Evolutionary conservation across 2,329 filamentous ascomycete species (phyloP).

Genomic region (Cordyceps pruinosa): DNA sequence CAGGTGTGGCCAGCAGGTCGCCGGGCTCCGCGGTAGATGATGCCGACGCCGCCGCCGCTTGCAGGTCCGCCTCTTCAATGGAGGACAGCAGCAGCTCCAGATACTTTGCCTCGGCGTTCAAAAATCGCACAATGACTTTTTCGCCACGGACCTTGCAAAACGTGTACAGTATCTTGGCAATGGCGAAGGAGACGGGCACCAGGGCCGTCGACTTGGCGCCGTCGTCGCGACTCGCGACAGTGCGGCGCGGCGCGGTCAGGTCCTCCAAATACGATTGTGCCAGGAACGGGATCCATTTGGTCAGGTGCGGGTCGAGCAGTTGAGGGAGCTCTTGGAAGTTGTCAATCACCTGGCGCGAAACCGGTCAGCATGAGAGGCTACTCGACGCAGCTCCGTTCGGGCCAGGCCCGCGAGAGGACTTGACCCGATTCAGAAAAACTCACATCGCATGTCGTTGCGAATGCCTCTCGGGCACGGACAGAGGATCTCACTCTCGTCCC

Average conservation of each 20-base stretch:
- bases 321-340: conserved; percentile 95
- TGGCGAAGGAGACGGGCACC: conserved; percentile 57
- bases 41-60: conserved; percentile 13
- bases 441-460: conserved; percentile 42
- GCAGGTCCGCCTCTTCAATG: conserved; percentile 54
- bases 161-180: conserved; percentile 75
- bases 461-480: conserved; percentile 43
- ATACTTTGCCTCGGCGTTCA: conserved; percentile 83
- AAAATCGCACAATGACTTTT: conserved; percentile 84
- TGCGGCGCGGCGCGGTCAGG: conserved; percentile 37
- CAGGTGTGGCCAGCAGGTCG: conserved; percentile 4
- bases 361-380: conserved; percentile 14
- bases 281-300: conserved; percentile 65
- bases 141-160: conserved; percentile 92
- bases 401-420: neutral
- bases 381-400: too few species aligned
- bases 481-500: conserved; percentile 37
- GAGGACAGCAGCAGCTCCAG: conserved; percentile 73
- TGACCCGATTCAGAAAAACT: conserved; percentile 5
- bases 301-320: conserved; percentile 77
- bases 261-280: conserved; percentile 69
- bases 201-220: conserved; percentile 34
- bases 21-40: conserved; percentile 5
- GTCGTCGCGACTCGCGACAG: conserved; percentile 16
- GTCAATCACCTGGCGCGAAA: conserved; percentile 55